phyloP scores from a whole-genome alignment of 331 rosid species.

The Rhamnella rubrinervis region DNA sequence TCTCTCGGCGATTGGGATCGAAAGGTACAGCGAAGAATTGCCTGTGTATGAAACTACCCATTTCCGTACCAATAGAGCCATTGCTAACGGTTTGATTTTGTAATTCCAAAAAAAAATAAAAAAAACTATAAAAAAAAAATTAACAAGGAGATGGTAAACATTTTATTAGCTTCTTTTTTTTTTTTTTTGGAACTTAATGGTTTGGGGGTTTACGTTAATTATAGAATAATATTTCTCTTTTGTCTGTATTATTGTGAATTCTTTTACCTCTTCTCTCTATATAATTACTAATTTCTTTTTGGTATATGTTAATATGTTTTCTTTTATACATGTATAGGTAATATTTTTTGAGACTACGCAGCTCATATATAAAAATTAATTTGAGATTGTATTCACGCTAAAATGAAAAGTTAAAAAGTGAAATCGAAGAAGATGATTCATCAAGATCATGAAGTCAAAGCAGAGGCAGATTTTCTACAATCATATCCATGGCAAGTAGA shows the following conservation, averaged over 20 bases:
- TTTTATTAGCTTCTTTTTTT: constrained; percentile 31
- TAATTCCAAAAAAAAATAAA: constrained; percentile 41
- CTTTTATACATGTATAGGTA: not conserved
- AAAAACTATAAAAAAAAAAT: not conserved
- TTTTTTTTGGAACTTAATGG: constrained; percentile 26
- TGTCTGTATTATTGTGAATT: constrained; percentile 19
- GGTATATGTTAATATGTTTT: not conserved
- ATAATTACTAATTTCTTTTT: not conserved
- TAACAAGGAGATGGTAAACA: constrained; percentile 8
- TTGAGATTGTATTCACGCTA: too few relatives aligned
- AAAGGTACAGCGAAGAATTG: constrained; percentile 84
- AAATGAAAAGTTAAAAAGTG: constrained; percentile 6
- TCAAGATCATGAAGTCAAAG: constrained; percentile 44
- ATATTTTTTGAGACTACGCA: too few relatives aligned
- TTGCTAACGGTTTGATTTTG: constrained; percentile 73
- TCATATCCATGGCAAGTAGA: constrained; percentile 40
- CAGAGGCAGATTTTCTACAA: constrained; percentile 65
- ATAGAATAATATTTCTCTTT: constrained; percentile 46
- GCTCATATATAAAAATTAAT: too few relatives aligned
- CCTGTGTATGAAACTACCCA: constrained; percentile 96
- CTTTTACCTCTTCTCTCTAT: constrained; percentile 15
- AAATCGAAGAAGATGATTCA: constrained; percentile 39
- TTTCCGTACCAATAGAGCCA: constrained; percentile 70
- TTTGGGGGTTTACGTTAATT: constrained; percentile 55
- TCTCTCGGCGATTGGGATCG: constrained; percentile 77